Conservation (phyloP, 495 filamentous ascomycete species). For the Astrothelium macrocarpum region DNA sequence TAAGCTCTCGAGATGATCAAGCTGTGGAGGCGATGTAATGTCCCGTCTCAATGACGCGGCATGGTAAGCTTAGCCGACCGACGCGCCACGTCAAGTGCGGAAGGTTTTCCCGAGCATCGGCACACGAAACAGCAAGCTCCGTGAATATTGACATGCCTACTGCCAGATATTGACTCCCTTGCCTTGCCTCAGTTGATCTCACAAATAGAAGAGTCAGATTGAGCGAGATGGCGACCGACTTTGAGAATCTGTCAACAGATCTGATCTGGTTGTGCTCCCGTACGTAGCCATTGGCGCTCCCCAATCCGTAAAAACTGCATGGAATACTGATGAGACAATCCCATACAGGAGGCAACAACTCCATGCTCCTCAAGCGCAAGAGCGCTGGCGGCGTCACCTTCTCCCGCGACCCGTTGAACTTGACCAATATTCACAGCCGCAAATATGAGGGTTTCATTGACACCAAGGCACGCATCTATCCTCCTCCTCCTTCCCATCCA, state of each 20-base stretch:
- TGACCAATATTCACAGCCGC: constrained; percentile 78
- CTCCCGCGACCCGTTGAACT: constrained; percentile 87
- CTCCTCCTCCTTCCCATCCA: background rate
- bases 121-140: background rate
- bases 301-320: background rate
- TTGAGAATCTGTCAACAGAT: constrained; percentile 63
- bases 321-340: constrained; percentile 10
- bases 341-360: constrained; percentile 60
- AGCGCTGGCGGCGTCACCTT: constrained; percentile 66
- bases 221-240: constrained; percentile 28
- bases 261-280: constrained; percentile 85
- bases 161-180: no score
- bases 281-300: constrained; percentile 40
- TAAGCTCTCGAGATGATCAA: background rate
- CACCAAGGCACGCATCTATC: constrained; percentile 58
- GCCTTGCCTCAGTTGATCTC: no score
- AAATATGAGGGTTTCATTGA: constrained; percentile 92
- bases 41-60: background rate
- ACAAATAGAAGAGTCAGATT: constrained; percentile 24
- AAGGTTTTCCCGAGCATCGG: background rate
- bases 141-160: constrained; percentile 3
- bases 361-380: constrained; percentile 85
- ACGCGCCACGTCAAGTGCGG: background rate
- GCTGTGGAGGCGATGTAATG: background rate
- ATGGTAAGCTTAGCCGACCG: background rate